These are phyloP conservation scores for Malus domestica DNA, from an alignment of 306 rosid species.

Conservation along the genomic window ASM211411v1 NC_041790.1:6655501-6656000, in stretches of 20 bases:
- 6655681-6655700: not conserved
- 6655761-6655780: conserved; percentile 19
- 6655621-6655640: conserved; percentile 49
- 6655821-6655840: conserved; percentile 17
- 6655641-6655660: not conserved
- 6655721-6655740: conserved; percentile 40
- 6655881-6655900: conserved; percentile 30
- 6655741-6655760: conserved; percentile 19
- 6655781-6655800: conserved; percentile 27
- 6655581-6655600: conserved; percentile 20
- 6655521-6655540: not conserved
- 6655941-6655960: conserved; percentile 26
- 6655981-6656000: conserved; percentile 18
- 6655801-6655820: conserved; percentile 24
- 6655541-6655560: not conserved
- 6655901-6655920: conserved; percentile 4
- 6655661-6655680: not conserved
- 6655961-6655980: conserved; percentile 15
- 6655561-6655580: conserved; percentile 25
- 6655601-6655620: conserved; percentile 40
- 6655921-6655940: conserved; percentile 21
- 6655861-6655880: conserved; percentile 40
- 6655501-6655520: not conserved
- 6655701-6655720: conserved; percentile 44
- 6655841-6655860: conserved; percentile 19